Conservation (phyloP, 768 basidiomycete species). For the Boletus rubescentipes region DNA sequence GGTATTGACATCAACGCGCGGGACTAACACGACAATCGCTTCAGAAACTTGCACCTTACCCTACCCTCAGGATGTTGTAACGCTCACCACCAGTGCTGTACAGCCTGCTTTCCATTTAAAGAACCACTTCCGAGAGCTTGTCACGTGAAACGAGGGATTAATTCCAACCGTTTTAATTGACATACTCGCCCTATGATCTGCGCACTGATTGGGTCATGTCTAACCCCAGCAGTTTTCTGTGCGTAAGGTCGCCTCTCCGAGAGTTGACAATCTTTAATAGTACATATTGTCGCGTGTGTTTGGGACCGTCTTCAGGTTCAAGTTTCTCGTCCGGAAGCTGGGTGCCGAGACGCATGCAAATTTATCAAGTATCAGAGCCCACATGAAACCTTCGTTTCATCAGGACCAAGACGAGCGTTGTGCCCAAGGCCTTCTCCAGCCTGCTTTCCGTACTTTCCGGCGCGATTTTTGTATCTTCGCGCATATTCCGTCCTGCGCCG, state of each 20-base stretch:
- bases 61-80: conserved; percentile 4
- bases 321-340: background rate
- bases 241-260: no score
- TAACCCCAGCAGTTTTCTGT: background rate
- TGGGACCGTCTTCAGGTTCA: no score
- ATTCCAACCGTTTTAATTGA: background rate
- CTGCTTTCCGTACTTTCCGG: background rate
- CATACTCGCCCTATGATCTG: background rate
- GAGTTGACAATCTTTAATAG: no score
- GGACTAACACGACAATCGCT: no score
- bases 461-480: background rate
- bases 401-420: background rate
- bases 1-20: no score
- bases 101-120: background rate
- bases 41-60: no score
- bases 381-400: background rate
- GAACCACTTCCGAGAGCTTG: no score
- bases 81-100: background rate
- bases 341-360: background rate
- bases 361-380: background rate
- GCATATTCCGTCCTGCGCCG: background rate
- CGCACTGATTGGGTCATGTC: background rate
- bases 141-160: background rate
- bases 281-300: no score
- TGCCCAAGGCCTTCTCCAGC: background rate